Evolutionary conservation across 2,329 filamentous ascomycete species (phyloP).

Genomic region (Alternaria arborescens): DNA sequence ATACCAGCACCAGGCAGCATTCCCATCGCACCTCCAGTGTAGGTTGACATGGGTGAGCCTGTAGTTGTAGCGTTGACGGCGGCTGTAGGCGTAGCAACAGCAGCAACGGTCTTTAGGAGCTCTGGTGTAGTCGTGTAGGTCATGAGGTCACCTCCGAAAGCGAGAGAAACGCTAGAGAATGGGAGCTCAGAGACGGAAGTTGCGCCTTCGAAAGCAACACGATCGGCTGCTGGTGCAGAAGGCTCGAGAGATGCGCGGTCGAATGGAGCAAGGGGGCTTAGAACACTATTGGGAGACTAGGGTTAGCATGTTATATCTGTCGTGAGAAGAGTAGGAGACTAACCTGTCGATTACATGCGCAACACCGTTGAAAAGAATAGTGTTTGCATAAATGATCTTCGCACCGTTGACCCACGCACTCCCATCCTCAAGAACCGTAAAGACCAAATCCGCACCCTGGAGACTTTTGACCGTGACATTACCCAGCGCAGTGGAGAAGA

Average conservation of each 20-base stretch:
- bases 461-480: constrained; percentile 35
- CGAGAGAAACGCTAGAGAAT: constrained; percentile 24
- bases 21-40: constrained; percentile 4
- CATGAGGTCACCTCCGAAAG: constrained; percentile 34
- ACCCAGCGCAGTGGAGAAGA: constrained; percentile 36
- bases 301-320: neutral
- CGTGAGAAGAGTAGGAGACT: neutral
- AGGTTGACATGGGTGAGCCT: constrained; percentile 5
- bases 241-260: constrained; percentile 31
- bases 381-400: constrained; percentile 33
- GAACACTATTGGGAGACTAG: constrained; percentile 13
- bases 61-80: constrained; percentile 6
- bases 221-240: constrained; percentile 24
- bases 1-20: constrained; percentile 5
- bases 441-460: constrained; percentile 31
- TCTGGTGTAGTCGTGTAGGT: constrained; percentile 35
- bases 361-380: constrained; percentile 37
- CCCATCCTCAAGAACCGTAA: constrained; percentile 36
- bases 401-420: constrained; percentile 38
- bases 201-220: constrained; percentile 34
- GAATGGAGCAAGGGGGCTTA: constrained; percentile 26
- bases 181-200: constrained; percentile 26
- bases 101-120: constrained; percentile 35
- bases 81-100: constrained; percentile 25
- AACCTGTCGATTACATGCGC: constrained; percentile 39